Base-by-base conservation (phyloP, 331 rosid genomes). In the Spiraea crenata region DNA sequence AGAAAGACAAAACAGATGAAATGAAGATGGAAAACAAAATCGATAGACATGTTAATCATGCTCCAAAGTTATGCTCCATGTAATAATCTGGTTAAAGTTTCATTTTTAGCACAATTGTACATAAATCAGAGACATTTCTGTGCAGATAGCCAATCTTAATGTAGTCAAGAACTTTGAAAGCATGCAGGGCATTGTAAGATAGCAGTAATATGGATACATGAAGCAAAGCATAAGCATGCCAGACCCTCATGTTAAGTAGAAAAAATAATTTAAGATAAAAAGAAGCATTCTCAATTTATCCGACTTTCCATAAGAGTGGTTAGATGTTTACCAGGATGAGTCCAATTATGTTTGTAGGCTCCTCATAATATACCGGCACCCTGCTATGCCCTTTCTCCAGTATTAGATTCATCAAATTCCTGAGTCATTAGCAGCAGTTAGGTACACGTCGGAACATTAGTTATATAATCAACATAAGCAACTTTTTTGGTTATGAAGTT, bases 311-410 rank as follows among this genome's bases (percentile, higher is more conserved):
- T 41, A 20, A 42, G 60, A 37, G 44, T 13, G n/a, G 62, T 34
- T 68, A 57, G 44, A 41, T 0, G 5, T 40, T 64, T 84, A 95
- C 99, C 98, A 95, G 73, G 72, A 91, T 46, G 67, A 95, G 96
- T 72, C 98, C 99, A 62, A 91, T 86, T 51, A 95, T 89, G 79
- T 95, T 95, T 73, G 92, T 85, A 38, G 85, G 81, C 65, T 81
- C 88, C 80, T 95, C 99, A 57, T 95, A 95, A 73, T 88, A 91
- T 69, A 95, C 93, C 49, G 99, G 99, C 39, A 95, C 96, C 82
- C 98, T 89, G 77, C 98, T 95, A 73, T 95, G 98, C 76, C 99
- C 99, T 83, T 84, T 86, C 83, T 83, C 90, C 88, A 91, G 78
- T 77, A 95, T 75, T 17, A 81, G 62, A 79, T 71, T 81, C 98